Conservation (phyloP, 2,329 filamentous ascomycete genomes). For the Incumbomyces delicatus region DNA sequence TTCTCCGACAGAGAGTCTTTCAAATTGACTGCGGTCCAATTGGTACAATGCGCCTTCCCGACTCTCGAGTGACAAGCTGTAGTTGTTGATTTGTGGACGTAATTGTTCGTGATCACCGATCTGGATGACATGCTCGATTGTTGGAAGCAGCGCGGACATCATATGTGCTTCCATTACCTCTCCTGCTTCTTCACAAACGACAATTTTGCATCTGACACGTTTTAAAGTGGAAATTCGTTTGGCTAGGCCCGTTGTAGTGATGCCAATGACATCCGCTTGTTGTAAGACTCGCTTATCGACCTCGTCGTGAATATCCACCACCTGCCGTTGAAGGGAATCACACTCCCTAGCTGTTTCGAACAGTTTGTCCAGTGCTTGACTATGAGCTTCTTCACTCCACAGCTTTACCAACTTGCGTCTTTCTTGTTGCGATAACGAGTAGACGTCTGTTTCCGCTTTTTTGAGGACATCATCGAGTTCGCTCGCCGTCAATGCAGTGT, state of each 20-base stretch:
- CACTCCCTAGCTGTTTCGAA: too few species aligned
- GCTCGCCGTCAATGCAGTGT: too few species aligned
- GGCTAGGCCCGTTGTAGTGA: conserved; percentile 26
- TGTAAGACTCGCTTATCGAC: conserved; percentile 1
- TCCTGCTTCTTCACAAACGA: conserved; percentile 59
- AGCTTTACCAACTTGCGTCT: not conserved
- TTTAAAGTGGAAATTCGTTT: conserved; percentile 17
- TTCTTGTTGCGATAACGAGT: not conserved
- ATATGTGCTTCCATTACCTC: conserved; percentile 57
- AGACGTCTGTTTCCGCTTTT: too few species aligned
- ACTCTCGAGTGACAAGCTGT: conserved; percentile 44
- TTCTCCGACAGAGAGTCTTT: too few species aligned
- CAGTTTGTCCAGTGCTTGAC: too few species aligned
- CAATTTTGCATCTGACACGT: conserved; percentile 25
- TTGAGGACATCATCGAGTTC: too few species aligned
- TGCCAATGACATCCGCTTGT: conserved; percentile 21
- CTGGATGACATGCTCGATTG: conserved; percentile 51
- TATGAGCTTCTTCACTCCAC: too few species aligned
- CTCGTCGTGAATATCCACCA: not conserved
- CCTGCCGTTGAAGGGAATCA: too few species aligned
- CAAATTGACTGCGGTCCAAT: conserved; percentile 53
- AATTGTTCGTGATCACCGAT: conserved; percentile 28
- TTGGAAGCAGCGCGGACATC: conserved; percentile 49
- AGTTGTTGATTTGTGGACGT: conserved; percentile 22
- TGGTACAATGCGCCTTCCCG: conserved; percentile 40